A percentile compares a stretch with the other conserved stretches of the same genome.
These are phyloP conservation scores for Ceratorhiza oryzae-sativae DNA, from an alignment of 1,284 basidiomycete species.

Conservation along the genomic window DNA sequence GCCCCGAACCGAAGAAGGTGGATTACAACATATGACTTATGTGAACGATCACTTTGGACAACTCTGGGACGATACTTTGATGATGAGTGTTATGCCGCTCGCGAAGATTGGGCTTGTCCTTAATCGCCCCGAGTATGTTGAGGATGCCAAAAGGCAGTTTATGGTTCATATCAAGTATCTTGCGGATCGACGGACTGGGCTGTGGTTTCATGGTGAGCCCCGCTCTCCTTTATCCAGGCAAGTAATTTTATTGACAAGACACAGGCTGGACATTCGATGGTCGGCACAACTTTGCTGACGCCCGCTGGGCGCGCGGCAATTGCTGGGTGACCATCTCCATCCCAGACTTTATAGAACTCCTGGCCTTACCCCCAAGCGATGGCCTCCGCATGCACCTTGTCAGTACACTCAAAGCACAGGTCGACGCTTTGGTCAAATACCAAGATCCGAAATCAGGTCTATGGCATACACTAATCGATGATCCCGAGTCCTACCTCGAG, in stretches of 20 bases:
- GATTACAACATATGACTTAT: constrained; percentile 70
- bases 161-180: constrained; percentile 63
- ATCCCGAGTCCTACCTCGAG: constrained; percentile 65
- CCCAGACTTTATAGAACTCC: constrained; percentile 66
- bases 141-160: constrained; percentile 68
- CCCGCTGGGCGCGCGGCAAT: constrained; percentile 69
- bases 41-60: constrained; percentile 61
- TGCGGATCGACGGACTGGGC: constrained; percentile 58
- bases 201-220: constrained; percentile 63
- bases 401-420: constrained; percentile 59
- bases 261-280: constrained; percentile 62
- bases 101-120: constrained; percentile 68
- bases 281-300: constrained; percentile 61
- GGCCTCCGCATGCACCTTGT: constrained; percentile 59
- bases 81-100: constrained; percentile 69
- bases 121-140: constrained; percentile 61
- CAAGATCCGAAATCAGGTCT: constrained; percentile 62
- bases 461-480: constrained; percentile 69
- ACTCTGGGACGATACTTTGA: constrained; percentile 71
- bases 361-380: constrained; percentile 55
- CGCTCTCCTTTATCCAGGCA: constrained; percentile 40
- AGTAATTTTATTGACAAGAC: constrained; percentile 45
- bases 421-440: constrained; percentile 60
- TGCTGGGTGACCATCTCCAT: constrained; percentile 71
- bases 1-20: constrained; percentile 64